Evolutionary conservation across 495 filamentous ascomycete genomes (phyloP).

Genomic region (Sphaerosporella brunnea): DNA sequence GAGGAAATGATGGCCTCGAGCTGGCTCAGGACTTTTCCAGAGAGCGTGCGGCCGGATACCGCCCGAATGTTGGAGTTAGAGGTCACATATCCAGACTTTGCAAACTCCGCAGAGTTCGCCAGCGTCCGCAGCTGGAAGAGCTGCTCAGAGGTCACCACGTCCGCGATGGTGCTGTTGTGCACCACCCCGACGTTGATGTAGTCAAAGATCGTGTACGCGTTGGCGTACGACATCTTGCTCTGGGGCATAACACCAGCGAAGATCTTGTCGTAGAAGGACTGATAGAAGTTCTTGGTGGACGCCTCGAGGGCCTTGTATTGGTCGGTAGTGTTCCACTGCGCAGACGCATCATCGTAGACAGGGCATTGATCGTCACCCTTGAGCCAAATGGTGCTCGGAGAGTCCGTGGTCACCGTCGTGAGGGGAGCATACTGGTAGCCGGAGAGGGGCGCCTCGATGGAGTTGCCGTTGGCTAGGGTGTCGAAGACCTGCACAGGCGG

Average conservation of each 20-base stretch:
- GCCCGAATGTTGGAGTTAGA: conserved; percentile 30
- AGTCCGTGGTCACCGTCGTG: conserved; percentile 32
- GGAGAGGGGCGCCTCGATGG: conserved; percentile 39
- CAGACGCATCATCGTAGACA: conserved; percentile 27
- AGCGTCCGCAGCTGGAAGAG: conserved; percentile 42
- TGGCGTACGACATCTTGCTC: conserved; percentile 31
- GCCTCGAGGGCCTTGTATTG: conserved; percentile 28
- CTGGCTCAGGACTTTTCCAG: conserved; percentile 45
- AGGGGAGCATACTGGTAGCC: conserved; percentile 62
- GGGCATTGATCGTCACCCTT: conserved; percentile 42
- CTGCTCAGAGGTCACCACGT: conserved; percentile 35
- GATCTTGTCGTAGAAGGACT: conserved; percentile 29
- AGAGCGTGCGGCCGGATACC: conserved; percentile 39
- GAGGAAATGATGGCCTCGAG: conserved; percentile 40
- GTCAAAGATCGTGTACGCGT: conserved; percentile 48
- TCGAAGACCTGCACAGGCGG: conserved; percentile 40
- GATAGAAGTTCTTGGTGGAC: conserved; percentile 35
- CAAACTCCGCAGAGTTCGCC: conserved; percentile 47
- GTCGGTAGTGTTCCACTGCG: conserved; percentile 29
- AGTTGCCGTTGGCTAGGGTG: conserved; percentile 42
- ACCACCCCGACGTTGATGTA: conserved; percentile 53
- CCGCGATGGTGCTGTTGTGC: conserved; percentile 48
- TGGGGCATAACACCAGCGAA: conserved; percentile 22
- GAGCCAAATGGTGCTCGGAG: conserved; percentile 40
- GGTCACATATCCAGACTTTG: conserved; percentile 41